A percentile compares a stretch with the other conserved stretches of the same genome.
Conservation (phyloP, 1,284 basidiomycete genomes). For the Sanguinoderma infundibulare region DNA sequence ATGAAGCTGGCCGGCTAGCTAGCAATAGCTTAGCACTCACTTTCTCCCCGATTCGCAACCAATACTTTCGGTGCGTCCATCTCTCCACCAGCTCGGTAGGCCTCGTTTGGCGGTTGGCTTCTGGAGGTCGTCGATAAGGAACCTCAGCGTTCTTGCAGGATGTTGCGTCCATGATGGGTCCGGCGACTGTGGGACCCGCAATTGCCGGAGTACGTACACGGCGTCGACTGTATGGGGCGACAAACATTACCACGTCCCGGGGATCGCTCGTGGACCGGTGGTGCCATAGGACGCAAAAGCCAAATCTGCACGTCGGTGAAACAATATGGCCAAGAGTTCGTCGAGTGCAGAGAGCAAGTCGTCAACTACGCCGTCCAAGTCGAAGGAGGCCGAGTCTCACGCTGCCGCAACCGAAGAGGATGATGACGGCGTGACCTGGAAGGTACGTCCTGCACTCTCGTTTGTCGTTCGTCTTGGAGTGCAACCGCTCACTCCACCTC, state of each 20-base stretch:
- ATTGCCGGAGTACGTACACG: no score
- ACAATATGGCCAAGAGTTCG: not conserved
- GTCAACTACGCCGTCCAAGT: not conserved
- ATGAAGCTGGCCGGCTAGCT: not conserved
- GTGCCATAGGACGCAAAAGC: not conserved
- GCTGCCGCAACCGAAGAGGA: not conserved
- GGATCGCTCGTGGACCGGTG: not conserved
- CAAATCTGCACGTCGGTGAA: not conserved
- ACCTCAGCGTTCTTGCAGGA: no score
- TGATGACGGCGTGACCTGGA: constrained; percentile 33
- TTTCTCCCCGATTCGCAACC: constrained; percentile 25
- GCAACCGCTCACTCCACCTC: not conserved
- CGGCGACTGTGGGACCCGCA: no score
- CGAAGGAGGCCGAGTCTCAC: not conserved
- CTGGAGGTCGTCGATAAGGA: no score
- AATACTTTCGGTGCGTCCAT: constrained; percentile 10
- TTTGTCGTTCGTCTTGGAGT: not conserved
- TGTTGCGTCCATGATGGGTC: no score
- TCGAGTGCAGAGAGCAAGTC: not conserved
- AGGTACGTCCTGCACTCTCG: constrained; percentile 29
- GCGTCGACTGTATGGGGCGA: no score
- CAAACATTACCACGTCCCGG: no score
- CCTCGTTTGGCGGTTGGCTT: no score
- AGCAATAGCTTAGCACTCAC: constrained; percentile 5
- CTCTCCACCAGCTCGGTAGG: not conserved